Evolutionary conservation across 2,329 filamentous ascomycete genomes (phyloP).

Genomic region (Fusarium ramigenum): DNA sequence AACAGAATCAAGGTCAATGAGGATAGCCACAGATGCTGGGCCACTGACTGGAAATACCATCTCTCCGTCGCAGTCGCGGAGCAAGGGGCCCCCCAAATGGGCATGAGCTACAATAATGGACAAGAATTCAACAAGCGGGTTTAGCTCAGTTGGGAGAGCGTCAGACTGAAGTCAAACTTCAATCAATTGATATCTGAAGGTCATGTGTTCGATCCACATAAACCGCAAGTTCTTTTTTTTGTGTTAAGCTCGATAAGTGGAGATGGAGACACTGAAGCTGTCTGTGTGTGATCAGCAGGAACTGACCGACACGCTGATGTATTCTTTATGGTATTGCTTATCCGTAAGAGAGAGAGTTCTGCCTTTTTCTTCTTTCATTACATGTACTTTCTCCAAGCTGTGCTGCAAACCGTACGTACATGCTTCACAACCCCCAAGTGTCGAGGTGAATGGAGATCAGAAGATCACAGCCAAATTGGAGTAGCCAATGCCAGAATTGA

Average conservation of each 20-base stretch:
- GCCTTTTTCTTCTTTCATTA: neutral
- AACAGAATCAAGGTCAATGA: no score
- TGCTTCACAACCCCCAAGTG: neutral
- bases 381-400: fast-evolving
- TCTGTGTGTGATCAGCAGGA: no score
- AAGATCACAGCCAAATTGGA: neutral
- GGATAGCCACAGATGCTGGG: neutral
- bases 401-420: neutral
- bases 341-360: no score
- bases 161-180: constrained; percentile 40
- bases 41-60: neutral
- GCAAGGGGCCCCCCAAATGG: fast-evolving
- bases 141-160: constrained; percentile 46
- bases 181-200: constrained; percentile 43
- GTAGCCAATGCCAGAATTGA: neutral
- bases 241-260: constrained; percentile 50
- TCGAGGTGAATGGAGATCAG: no score
- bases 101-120: fast-evolving
- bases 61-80: neutral
- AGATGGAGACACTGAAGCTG: neutral
- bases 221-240: constrained; percentile 39
- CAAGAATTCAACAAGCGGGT: constrained; percentile 33
- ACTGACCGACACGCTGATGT: neutral
- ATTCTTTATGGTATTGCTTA: neutral
- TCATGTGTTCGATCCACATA: constrained; percentile 46